Evolutionary conservation across 1,139 yeast genomes (phyloP), one percentile per base, ranked within the genome.

Genomic region (Trichomonascaceae sp.): DNA sequence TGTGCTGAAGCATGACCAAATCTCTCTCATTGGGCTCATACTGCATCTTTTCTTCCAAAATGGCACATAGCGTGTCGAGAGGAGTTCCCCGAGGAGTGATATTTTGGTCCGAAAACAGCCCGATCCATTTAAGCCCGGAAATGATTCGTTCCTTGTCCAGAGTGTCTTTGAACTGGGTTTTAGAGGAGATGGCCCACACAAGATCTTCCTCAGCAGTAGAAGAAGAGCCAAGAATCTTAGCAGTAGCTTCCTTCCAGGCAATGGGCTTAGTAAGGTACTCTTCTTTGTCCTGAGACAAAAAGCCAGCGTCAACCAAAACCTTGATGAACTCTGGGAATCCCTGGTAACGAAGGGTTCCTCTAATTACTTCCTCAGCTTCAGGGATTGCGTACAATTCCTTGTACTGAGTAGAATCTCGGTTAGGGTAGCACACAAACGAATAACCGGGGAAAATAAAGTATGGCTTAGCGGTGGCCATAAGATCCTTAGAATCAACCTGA

Each of bases 291-390:
- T 93, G 99, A 70, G 82, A 83, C 69, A 93, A 81, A 82, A 93
- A 85, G 36, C 97, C 97, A 67, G 90, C 76, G 73, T 93, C 98
- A 58, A 93, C 98, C 57, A 93, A 81, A 51, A 86, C 97, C 78
- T 91, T 91, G 73, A 91, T 85, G 72, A 93, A 91, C 76, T 91
- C 96, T 56, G 98, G 97, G 91, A 93, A 93, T 52, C 99, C 99
- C 76, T 90, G 98, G 83, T 80, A 93, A 77, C 99, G 84, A 70
- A 93, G 81, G 60, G 99, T 93, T 69, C 99, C 99, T 79, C 99
- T 87, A 66, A 93, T 82, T 59, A 93, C 90, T 57, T 96, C 90
- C 67, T 93, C 90, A 62, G 99, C 99, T 77, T 93, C 99, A 62
- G 99, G 99, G 61, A 93, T 93, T 69, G 81, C 74, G 76, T 93